Percentiles rank a stretch among this genome's conserved stretches.
Conservation (phyloP, 1,284 basidiomycete genomes). For the Cystobasidium sp. region DNA sequence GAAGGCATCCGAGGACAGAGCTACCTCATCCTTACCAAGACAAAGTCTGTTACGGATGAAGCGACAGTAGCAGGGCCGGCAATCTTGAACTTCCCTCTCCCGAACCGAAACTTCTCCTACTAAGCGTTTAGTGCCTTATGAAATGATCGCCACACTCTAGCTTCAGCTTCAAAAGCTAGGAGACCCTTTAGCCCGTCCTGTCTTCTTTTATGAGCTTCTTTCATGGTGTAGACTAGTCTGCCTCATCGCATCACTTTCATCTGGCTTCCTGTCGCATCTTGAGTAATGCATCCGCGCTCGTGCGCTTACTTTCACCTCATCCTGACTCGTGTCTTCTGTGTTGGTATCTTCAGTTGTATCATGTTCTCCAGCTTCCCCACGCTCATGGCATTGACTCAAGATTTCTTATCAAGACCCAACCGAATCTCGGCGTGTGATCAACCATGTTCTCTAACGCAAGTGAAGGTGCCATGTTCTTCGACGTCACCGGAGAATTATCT, state of each 20-base stretch:
- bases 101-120: constrained; percentile 28
- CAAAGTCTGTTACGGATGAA: constrained; percentile 57
- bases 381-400: too few relatives aligned
- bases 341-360: too few relatives aligned
- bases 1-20: constrained; percentile 23
- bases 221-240: constrained; percentile 1
- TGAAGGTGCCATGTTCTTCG: too few relatives aligned
- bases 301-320: background rate
- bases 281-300: background rate
- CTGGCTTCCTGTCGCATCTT: background rate
- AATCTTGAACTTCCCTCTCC: constrained; percentile 53
- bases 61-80: constrained; percentile 62
- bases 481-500: too few relatives aligned
- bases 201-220: background rate
- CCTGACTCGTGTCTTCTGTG: too few relatives aligned
- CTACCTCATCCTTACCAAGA: constrained; percentile 48
- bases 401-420: too few relatives aligned
- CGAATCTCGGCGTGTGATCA: too few relatives aligned
- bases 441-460: too few relatives aligned
- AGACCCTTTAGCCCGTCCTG: background rate
- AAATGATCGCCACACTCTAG: background rate
- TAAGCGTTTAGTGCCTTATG: background rate
- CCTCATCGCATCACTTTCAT: background rate
- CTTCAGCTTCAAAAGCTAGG: background rate
- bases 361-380: too few relatives aligned